These are phyloP conservation scores for Paraglomus occultum DNA, from an alignment of 192 early-diverging fungal genomes.

Conservation along the genomic window DNA sequence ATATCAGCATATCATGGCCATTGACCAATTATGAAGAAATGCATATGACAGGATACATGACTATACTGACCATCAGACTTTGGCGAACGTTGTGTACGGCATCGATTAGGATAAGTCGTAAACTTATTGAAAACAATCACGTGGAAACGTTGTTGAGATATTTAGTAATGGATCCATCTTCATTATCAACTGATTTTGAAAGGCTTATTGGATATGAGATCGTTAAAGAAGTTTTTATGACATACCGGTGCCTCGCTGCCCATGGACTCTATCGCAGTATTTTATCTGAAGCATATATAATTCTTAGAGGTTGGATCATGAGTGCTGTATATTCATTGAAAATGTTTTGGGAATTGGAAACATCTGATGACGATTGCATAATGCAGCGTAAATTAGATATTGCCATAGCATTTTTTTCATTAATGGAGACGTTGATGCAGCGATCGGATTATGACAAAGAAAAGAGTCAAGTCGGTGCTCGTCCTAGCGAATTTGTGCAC, in stretches of 20 bases:
- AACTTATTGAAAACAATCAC: conserved; percentile 40
- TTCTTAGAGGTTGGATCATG: conserved; percentile 2
- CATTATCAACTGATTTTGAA: conserved; percentile 11
- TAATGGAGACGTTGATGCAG: conserved; percentile 25
- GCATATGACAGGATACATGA: conserved; percentile 26
- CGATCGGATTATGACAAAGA: not conserved
- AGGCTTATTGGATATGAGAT: conserved; percentile 35
- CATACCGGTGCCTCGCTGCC: conserved; percentile 42
- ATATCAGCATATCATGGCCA: conserved; percentile 47
- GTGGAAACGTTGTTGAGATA: conserved; percentile 46
- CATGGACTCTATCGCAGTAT: conserved; percentile 49
- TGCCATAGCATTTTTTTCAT: conserved; percentile 13
- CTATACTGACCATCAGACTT: conserved; percentile 28
- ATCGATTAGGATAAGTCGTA: conserved; percentile 41
- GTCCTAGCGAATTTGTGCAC: conserved; percentile 22
- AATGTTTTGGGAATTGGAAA: conserved; percentile 23
- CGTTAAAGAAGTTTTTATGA: conserved; percentile 40
- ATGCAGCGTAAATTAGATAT: conserved; percentile 18
- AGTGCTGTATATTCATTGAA: conserved; percentile 9
- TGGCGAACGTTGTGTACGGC: conserved; percentile 40
- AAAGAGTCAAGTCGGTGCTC: not conserved
- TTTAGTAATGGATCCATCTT: conserved; percentile 40
- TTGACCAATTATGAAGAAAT: conserved; percentile 31
- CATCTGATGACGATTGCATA: not conserved
- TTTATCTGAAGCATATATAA: conserved; percentile 12